phyloP scores from a whole-genome alignment of 768 basidiomycete species.

The Pholiota molesta region DNA sequence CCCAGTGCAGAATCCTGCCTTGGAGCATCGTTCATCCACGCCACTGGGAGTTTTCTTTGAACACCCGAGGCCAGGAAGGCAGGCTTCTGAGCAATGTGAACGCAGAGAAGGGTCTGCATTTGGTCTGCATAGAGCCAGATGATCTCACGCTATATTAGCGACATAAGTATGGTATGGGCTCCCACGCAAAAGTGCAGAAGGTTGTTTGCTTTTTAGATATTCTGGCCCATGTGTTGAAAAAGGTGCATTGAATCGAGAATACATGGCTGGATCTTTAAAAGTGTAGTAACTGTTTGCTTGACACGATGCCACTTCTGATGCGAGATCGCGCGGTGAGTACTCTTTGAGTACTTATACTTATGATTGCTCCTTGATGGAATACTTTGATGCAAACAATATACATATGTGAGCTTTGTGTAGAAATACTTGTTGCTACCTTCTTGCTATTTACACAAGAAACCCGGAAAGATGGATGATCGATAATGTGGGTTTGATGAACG shows the following conservation, averaged over 20 bases:
- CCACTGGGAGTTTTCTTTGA: slow-evolving; percentile 2
- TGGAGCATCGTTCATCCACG: slow-evolving; percentile 10
- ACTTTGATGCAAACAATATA: not conserved
- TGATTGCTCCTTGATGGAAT: not conserved
- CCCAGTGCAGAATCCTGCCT: not conserved
- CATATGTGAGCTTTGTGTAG: not conserved
- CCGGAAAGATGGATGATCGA: not conserved
- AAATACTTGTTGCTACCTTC: not conserved
- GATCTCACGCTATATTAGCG: too few relatives aligned
- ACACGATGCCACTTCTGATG: not conserved
- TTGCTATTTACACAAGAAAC: not conserved
- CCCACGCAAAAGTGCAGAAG: too few relatives aligned
- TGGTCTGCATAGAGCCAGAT: too few relatives aligned
- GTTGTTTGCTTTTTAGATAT: too few relatives aligned
- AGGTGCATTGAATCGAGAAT: not conserved
- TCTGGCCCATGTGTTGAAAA: too few relatives aligned
- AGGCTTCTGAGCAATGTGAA: not conserved
- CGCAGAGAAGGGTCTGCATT: too few relatives aligned
- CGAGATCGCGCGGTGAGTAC: not conserved
- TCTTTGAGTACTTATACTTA: too few relatives aligned
- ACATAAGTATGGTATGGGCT: too few relatives aligned
- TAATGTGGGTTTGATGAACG: not conserved
- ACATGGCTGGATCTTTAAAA: not conserved
- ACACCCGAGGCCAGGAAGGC: not conserved
- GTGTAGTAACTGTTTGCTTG: not conserved